phyloP scores from a whole-genome alignment of 495 filamentous ascomycete species.

The Lophiostoma macrostomum region DNA sequence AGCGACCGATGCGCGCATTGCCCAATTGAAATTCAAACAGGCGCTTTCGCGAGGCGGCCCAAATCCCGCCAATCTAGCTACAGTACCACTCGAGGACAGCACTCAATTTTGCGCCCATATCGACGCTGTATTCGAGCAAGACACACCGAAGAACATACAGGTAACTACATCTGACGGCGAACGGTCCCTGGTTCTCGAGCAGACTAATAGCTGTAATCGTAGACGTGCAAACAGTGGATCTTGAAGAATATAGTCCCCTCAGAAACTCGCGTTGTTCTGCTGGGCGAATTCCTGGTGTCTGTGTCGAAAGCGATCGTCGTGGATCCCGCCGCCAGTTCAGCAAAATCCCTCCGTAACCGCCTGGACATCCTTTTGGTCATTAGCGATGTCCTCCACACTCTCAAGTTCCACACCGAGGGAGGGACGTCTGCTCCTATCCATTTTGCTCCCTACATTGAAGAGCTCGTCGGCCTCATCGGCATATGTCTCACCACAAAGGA shows the following conservation, averaged over 20 bases:
- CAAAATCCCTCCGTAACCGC: background rate
- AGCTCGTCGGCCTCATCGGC: background rate
- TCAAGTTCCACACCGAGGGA: background rate
- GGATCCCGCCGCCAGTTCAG: background rate
- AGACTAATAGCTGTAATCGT: background rate
- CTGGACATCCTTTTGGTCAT: slow-evolving; percentile 5
- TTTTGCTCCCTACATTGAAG: slow-evolving; percentile 1
- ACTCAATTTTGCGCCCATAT: background rate
- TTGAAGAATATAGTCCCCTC: background rate
- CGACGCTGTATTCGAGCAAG: background rate
- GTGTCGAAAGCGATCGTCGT: background rate
- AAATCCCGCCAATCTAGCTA: too few species aligned
- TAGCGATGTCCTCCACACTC: slow-evolving; percentile 10
- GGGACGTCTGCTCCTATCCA: background rate
- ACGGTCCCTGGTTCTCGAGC: background rate
- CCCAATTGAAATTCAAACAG: too few species aligned
- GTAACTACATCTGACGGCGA: background rate
- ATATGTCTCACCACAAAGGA: background rate
- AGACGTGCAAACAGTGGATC: slow-evolving; percentile 13
- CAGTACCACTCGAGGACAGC: too few species aligned
- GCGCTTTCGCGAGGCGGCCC: too few species aligned
- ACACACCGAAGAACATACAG: slow-evolving; percentile 9
- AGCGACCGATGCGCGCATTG: too few species aligned
- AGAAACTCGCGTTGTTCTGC: background rate
- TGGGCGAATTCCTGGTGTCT: slow-evolving; percentile 5